Percentiles rank a stretch among this genome's conserved stretches.
These are phyloP conservation scores for Amanita brunnescens DNA, from an alignment of 768 basidiomycete genomes.

Conservation along the genomic window DNA sequence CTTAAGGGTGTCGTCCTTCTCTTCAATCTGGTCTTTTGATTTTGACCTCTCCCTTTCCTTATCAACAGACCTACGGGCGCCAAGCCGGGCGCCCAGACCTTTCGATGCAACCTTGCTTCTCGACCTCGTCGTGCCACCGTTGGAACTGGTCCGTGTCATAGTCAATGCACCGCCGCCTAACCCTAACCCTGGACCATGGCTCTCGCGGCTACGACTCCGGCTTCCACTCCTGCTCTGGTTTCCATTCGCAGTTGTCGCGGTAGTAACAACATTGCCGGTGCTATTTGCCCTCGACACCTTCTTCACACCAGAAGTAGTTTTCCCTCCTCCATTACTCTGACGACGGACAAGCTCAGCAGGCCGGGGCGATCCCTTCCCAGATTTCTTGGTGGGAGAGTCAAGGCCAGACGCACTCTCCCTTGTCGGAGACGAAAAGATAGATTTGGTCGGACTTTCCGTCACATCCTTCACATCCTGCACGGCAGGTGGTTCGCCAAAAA, in stretches of 20 bases:
- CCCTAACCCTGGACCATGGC: slow-evolving; percentile 9
- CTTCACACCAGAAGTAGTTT: background rate
- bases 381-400: background rate
- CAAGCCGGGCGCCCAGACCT: background rate
- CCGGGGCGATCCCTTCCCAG: slow-evolving; percentile 2
- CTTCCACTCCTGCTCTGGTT: slow-evolving; percentile 11
- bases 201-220: slow-evolving; percentile 11
- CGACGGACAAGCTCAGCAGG: slow-evolving; percentile 5
- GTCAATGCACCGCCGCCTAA: slow-evolving; percentile 7
- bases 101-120: slow-evolving; percentile 5
- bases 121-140: slow-evolving; percentile 5
- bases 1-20: slow-evolving; percentile 6
- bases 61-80: slow-evolving; percentile 8
- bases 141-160: slow-evolving; percentile 1
- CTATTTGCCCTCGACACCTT: slow-evolving; percentile 1
- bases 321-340: slow-evolving; percentile 8
- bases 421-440: background rate
- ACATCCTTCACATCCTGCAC: background rate
- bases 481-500: background rate
- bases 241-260: slow-evolving; percentile 5
- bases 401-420: background rate
- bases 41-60: slow-evolving; percentile 11
- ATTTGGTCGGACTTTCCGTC: background rate
- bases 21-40: slow-evolving; percentile 7
- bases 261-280: background rate